These are phyloP conservation scores for Mariannaea sp. DNA, from an alignment of 2,329 filamentous ascomycete species.

Conservation along the genomic window DNA sequence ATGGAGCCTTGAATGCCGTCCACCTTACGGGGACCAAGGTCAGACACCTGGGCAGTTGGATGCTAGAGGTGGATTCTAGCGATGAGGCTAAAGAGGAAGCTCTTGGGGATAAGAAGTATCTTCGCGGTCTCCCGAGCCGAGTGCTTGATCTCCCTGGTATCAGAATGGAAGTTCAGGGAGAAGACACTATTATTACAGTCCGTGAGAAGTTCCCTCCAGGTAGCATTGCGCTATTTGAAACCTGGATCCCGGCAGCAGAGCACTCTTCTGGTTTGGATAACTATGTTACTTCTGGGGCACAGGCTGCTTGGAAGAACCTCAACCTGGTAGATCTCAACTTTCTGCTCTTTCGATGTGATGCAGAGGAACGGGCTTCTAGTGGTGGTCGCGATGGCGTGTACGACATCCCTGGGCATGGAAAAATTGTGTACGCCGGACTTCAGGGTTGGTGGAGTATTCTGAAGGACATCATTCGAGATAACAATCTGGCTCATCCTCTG, in stretches of 20 bases:
- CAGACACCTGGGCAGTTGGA: slow-evolving; percentile 88
- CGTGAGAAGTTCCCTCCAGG: slow-evolving; percentile 87
- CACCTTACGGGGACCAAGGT: slow-evolving; percentile 83
- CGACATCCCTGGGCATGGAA: slow-evolving; percentile 80
- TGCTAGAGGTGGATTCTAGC: slow-evolving; percentile 82
- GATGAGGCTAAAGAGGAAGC: slow-evolving; percentile 69
- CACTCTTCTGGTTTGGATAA: slow-evolving; percentile 83
- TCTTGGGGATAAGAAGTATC: slow-evolving; percentile 68
- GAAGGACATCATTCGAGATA: slow-evolving; percentile 81
- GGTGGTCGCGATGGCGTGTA: slow-evolving; percentile 85
- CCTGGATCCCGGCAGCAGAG: slow-evolving; percentile 88
- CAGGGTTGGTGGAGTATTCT: slow-evolving; percentile 98
- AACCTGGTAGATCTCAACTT: slow-evolving; percentile 87
- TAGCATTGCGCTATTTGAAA: slow-evolving; percentile 94
- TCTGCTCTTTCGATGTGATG: slow-evolving; percentile 86
- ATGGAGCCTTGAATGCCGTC: slow-evolving; percentile 79
- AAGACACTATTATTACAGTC: slow-evolving; percentile 79
- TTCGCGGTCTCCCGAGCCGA: slow-evolving; percentile 83
- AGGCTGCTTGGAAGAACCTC: slow-evolving; percentile 75
- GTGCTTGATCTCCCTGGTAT: slow-evolving; percentile 77
- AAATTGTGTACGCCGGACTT: slow-evolving; percentile 91
- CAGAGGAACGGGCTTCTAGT: slow-evolving; percentile 82
- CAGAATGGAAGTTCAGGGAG: slow-evolving; percentile 70
- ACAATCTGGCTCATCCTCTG: slow-evolving; percentile 89
- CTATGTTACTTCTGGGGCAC: slow-evolving; percentile 81